A percentile compares a stretch with the other conserved stretches of the same genome.
Conservation (phyloP, 2,329 filamentous ascomycete species). For the Sarocladium kiliense region DNA sequence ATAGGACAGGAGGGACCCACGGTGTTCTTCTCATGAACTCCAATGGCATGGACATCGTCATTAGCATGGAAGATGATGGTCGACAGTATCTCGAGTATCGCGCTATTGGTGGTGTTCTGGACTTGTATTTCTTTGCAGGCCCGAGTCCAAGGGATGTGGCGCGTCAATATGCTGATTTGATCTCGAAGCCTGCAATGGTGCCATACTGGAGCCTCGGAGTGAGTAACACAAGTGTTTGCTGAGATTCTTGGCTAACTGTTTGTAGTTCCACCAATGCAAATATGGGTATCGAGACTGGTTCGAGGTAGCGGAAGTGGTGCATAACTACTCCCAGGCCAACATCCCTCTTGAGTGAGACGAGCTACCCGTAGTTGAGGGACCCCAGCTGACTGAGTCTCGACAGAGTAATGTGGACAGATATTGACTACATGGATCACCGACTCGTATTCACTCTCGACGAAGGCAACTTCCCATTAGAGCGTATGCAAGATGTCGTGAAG, state of each 20-base stretch:
- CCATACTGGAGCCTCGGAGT: slow-evolving; percentile 57
- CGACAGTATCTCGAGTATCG: slow-evolving; percentile 80
- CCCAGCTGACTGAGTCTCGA: no score
- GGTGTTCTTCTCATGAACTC: slow-evolving; percentile 65
- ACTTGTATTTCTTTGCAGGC: slow-evolving; percentile 59
- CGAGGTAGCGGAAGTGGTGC: slow-evolving; percentile 58
- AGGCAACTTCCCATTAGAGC: slow-evolving; percentile 55
- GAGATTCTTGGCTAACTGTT: no score
- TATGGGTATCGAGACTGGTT: slow-evolving; percentile 59
- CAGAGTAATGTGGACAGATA: slow-evolving; percentile 6
- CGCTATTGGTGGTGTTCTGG: slow-evolving; percentile 65
- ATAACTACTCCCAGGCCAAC: slow-evolving; percentile 56
- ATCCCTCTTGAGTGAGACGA: slow-evolving; percentile 64
- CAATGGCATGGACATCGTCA: slow-evolving; percentile 69
- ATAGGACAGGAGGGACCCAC: slow-evolving; percentile 52
- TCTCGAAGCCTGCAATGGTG: slow-evolving; percentile 52
- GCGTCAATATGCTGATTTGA: slow-evolving; percentile 50
- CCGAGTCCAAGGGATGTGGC: slow-evolving; percentile 50
- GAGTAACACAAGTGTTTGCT: no score
- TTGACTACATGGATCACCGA: slow-evolving; percentile 11
- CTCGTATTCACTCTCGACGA: slow-evolving; percentile 58
- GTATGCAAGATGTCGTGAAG: no score
- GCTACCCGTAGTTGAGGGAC: no score
- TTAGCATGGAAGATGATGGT: slow-evolving; percentile 49
- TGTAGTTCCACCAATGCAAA: slow-evolving; percentile 47